phyloP scores from a whole-genome alignment of 768 basidiomycete genomes.

The Russula olivacea region DNA sequence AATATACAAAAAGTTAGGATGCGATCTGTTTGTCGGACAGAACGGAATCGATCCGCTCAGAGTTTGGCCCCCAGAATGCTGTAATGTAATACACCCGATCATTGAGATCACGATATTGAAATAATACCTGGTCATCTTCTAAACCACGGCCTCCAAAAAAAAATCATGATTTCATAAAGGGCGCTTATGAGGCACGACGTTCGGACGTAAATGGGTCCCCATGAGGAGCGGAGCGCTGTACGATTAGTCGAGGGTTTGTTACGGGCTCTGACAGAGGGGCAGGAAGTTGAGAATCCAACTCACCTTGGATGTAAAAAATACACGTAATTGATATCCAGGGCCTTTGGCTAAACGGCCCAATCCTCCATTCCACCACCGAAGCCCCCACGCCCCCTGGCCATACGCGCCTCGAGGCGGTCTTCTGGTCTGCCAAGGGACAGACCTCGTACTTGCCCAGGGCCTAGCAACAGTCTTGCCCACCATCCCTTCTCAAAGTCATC shows the following conservation, averaged over 20 bases:
- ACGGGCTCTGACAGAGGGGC: neutral
- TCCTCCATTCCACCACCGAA: constrained; percentile 47
- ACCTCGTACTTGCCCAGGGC: constrained; percentile 21
- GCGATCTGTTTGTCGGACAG: neutral
- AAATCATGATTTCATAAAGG: neutral
- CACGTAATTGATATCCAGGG: constrained; percentile 13
- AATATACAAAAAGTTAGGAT: constrained; percentile 8
- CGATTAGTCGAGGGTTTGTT: neutral
- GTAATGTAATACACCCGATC: constrained; percentile 2
- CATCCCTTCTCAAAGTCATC: constrained; percentile 26
- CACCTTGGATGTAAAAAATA: neutral
- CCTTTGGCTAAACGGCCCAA: constrained; percentile 35
- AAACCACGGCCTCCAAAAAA: neutral
- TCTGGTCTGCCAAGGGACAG: constrained; percentile 39
- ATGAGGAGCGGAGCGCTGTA: constrained; percentile 13
- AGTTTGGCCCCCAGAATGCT: no score
- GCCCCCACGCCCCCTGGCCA: constrained; percentile 36
- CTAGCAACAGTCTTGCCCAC: constrained; percentile 33
- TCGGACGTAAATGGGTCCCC: constrained; percentile 2
- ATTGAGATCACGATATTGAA: neutral
- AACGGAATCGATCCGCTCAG: neutral
- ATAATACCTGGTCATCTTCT: neutral
- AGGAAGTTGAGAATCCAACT: neutral
- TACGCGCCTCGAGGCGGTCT: constrained; percentile 39
- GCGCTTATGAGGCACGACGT: neutral